Percentiles rank a stretch among this genome's conserved stretches.
These are phyloP conservation scores for Termitomyces sp. DNA, from an alignment of 768 basidiomycete species.

Conservation along the genomic window DNA sequence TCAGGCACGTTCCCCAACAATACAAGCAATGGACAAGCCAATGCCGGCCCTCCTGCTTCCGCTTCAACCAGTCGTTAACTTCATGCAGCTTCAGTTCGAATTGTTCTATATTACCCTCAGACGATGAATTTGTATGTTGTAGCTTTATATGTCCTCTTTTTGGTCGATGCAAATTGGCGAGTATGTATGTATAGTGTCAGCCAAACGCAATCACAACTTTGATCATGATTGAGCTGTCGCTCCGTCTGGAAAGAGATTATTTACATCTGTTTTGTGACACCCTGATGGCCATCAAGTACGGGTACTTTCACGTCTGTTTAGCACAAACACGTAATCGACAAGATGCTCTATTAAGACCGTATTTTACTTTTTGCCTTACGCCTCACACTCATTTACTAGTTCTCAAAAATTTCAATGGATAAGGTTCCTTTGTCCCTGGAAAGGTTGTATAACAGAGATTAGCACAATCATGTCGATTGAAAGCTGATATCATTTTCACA, in stretches of 20 bases:
- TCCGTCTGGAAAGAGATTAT: background rate
- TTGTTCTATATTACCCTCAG: background rate
- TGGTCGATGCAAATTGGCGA: background rate
- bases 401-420: constrained; percentile 9
- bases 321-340: background rate
- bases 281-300: background rate
- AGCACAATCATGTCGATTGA: background rate
- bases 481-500: constrained; percentile 4
- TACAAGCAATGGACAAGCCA: background rate
- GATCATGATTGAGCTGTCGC: background rate
- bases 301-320: background rate
- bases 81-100: background rate
- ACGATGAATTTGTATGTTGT: constrained; percentile 9
- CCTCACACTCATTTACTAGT: constrained; percentile 15
- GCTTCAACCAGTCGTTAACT: constrained; percentile 4
- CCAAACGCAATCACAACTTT: background rate
- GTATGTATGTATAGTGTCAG: constrained; percentile 6
- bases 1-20: constrained; percentile 1
- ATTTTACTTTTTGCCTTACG: background rate
- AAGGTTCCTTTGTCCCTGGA: constrained; percentile 11
- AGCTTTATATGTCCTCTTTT: constrained; percentile 1
- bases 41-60: background rate
- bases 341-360: background rate
- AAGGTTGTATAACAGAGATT: constrained; percentile 9
- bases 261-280: background rate